Base-by-base conservation (phyloP, 192 early-diverging fungal species). In the Helicostylum pulchrum region DNA sequence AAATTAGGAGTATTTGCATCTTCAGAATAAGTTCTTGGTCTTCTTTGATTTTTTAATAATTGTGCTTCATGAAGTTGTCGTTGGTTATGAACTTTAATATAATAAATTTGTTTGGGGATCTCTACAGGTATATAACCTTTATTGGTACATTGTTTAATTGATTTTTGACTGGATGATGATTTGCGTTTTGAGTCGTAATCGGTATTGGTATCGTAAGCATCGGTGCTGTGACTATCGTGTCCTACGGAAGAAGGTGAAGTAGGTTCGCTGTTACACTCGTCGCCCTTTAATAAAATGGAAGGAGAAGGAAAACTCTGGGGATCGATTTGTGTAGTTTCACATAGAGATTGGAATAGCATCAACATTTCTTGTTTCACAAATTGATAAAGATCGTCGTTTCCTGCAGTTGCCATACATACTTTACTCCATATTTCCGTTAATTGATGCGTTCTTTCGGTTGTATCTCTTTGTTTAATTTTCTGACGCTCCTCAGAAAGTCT, bases 401-500 rank as follows among this genome's bases (percentile, higher is more conserved):
- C 75, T 44, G 71, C 66, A 30, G 71, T 58, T 7, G 66, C 59
- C 46, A 67, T 63, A 56, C 78, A 79, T 14, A 85, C 61, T 17
- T 78, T 74, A n/a, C 78, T 71, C 19, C 80, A 80, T 5, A 80
- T 26, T 8, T 61, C 62, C 50, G 78, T 85, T 15, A 77, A 66
- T 9, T 72, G 60, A 46, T 62, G 63, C 11, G 80, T 81, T n/a
- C 83, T 70, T 7, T 36, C 65, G 20, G 70, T 73, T 2, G 80
- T 71, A 51, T 85, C 78, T 26, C 80, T 61, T 7, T 70, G 65
- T 19, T 70, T 67, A 7, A 82, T 76, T 45, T 80, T 79, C 44
- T 82, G 80, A 7, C 83, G 74, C 44, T 85, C 83, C 52, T 85
- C 83, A 19, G 80, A 78, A 23, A 85, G 53, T 14, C 83, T 69